Base-by-base conservation (phyloP, 2,329 filamentous ascomycete species). In the Hymenoscyphus fraxineus region DNA sequence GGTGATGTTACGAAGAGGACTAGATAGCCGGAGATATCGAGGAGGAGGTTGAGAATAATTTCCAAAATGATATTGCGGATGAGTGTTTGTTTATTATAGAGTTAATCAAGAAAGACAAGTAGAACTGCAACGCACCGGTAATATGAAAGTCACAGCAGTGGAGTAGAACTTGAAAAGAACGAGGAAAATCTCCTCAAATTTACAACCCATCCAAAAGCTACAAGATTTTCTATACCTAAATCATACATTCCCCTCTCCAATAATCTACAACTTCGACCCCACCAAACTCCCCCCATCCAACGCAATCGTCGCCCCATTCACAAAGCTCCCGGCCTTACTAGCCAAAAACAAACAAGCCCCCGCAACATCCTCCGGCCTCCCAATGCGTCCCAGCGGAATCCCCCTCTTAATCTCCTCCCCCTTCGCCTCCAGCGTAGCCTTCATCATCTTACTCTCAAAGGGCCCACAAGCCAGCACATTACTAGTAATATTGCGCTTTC, bases 401-500 rank as follows among this genome's bases (percentile, higher is more conserved):
- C 86, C 82, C 0, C 76, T 78, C 64, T 81, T 80, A 69, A 90
- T 87, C 6, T 75, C 75, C 4, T 85, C 83, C 58, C 82, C 79
- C 64, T 82, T 82, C 39, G 86, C 80, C 63, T 84, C 78, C 70
- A 88, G 82, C 77, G 89, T 91, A 1, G 85, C 82, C 47, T 87
- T 88, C 89, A 91, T 91, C 83, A 91, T 89, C 72, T 87, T 89
- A 19, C 87, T 88, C 68, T 87, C 81, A 66, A 89, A 90, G 2
- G 89, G 88, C 2, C 89, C 89, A 66, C 88, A 91, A 6, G 89
- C 89, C 63, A 92, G 77, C 3, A 86, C 85, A 73, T 92, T 92
- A 67, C 79, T 82, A 41, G 87, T 89, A 65, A 90, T 82, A 61
- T 83, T 80, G 55, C 83, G 72, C 64, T 82, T 83, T 0, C 87